Base-by-base conservation (phyloP, 2,329 filamentous ascomycete species). In the Bisporella sp. region DNA sequence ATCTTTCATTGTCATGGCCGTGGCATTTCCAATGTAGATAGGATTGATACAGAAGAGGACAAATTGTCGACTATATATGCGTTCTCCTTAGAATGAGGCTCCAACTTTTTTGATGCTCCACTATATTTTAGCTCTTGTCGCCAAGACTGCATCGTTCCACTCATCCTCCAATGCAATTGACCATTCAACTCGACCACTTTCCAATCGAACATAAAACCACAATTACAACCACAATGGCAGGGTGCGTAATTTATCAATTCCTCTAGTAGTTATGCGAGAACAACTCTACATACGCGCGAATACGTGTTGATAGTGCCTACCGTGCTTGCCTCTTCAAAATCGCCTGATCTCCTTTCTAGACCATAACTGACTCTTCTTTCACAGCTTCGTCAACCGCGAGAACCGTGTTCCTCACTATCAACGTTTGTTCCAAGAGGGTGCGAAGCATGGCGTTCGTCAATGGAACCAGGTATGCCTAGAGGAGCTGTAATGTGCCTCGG, bases 341-440 rank as follows among this genome's bases (percentile, higher is more conserved):
- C 21, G 21, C 21, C 21, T 21, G 21, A 21, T 21, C 21, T 21
- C 21, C 21, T 21, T 21, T 21, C 21, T 21, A 21, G 21, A 21
- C 21, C 21, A 21, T 21, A 21, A 21, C 21, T 21, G 21, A 21
- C 21, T 21, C 21, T 21, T 21, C 21, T 21, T 21, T 21, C 21
- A 51, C 45, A 69, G 68, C 61, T 64, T 84, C 66, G 59, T 89
- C 73, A 75, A 87, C 78, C 82, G 84, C 69, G 77, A 79, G 68
- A 92, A 92, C 80, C 79, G 78, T 65, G 87, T 91, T 64, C 85
- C 85, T 51, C 64, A 85, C 67, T 78, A 85, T 73, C 87, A 92
- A 78, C 77, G 79, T 65, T 71, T 80, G 62, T 89, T 88, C 76
- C 87, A 90, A 74, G 73, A 77, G 59, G 83, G 87, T 62, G 86